Base-by-base conservation (phyloP, 2,329 filamentous ascomycete genomes). In the Xylaria sp. region DNA sequence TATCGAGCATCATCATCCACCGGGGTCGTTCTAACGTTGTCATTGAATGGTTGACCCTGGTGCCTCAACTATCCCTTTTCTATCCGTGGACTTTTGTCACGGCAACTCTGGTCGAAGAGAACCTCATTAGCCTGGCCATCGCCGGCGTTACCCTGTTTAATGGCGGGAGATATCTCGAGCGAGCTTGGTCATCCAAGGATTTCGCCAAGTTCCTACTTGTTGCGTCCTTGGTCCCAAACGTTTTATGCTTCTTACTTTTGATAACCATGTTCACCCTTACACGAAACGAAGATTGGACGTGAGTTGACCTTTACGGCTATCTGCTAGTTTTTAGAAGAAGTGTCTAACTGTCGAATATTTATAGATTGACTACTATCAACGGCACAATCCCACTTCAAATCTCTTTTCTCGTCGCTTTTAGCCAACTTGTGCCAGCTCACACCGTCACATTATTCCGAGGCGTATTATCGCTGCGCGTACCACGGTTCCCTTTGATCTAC, bases 381-480 rank as follows among this genome's bases (percentile, higher is more conserved):
- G 95, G 95, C 69, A 93, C 93, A 57, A 89, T 97, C 66, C 88
- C 93, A 15, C 83, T 97, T 60, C 94, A 97, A 77, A 93, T 95
- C 47, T 89, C 91, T 64, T 98, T 98, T 80, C 90, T 99, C 64
- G 92, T 98, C 71, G 92, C 94, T 56, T 97, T 98, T 79, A 98
- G 96, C 79, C 95, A 99, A 78, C 91, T 99, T 51, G 90, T 98
- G 35, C 95, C 95, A 21, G 93, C 97, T 64, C 95, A 99, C 77
- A 99, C 95, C 10, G 94, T 98, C 54, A 95, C 94, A 4, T 86
- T 99, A 60, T 94, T 97, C 80, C 90, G 90, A 67, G 93, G 93
- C 66, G 80, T 97, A 63, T 76, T 98, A 61, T 96, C 95, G 62
- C 87, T 98, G 76, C 91, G 94, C 68, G 93, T 99, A 56, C 87